Conservation (phyloP, 164 flowering plant genomes). For the Tetrastigma voinierianum region DNA sequence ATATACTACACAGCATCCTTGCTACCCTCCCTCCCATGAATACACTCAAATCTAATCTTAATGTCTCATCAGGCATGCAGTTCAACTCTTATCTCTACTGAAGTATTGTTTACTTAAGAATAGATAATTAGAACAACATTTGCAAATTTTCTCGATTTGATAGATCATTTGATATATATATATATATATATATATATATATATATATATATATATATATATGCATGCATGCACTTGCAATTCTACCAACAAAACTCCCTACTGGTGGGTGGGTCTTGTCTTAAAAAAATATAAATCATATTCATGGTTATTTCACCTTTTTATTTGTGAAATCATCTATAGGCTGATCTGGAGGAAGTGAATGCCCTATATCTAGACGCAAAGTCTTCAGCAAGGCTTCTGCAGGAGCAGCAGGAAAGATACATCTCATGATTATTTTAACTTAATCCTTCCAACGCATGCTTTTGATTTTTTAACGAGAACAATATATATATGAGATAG, state of each 20-base stretch:
- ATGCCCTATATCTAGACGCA: conserved; percentile 73
- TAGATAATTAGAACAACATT: too few species aligned
- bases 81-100: conserved; percentile 78
- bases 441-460: too few species aligned
- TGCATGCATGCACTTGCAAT: neutral
- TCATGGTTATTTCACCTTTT: neutral
- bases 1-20: neutral
- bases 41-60: neutral
- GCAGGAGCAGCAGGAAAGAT: conserved; percentile 89
- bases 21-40: neutral
- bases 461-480: too few species aligned
- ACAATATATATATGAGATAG: too few species aligned
- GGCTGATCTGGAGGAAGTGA: conserved; percentile 91
- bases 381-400: conserved; percentile 92
- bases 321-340: conserved; percentile 13
- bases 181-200: too few species aligned
- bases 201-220: too few species aligned
- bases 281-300: neutral
- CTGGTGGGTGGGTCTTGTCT: too few species aligned
- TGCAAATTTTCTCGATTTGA: conserved; percentile 56
- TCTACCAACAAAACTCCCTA: neutral
- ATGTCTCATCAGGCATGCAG: conserved; percentile 67
- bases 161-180: neutral
- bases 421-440: conserved; percentile 44
- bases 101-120: too few species aligned